phyloP scores from a whole-genome alignment of 371 early-diverging fungal species.

The Mucor racemosus region DNA sequence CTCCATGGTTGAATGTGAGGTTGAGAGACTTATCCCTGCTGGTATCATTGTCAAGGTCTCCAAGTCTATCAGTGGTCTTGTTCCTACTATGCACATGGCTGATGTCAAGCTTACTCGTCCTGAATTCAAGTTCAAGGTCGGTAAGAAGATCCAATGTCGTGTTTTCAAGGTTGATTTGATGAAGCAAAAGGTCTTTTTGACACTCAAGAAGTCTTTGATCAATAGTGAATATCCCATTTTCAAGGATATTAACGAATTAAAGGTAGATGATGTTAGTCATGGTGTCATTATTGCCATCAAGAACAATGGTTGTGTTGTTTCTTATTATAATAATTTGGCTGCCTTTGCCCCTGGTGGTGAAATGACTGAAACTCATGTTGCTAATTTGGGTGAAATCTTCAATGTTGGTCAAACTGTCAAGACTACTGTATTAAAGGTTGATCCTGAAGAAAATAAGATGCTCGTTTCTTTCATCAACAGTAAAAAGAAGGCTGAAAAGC shows the following conservation, averaged over 20 bases:
- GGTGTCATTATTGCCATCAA: constrained; percentile 70
- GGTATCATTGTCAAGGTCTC: constrained; percentile 74
- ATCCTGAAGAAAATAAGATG: constrained; percentile 47
- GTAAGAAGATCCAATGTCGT: constrained; percentile 68
- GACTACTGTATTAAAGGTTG: constrained; percentile 69
- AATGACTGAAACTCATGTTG: constrained; percentile 58
- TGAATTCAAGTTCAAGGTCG: constrained; percentile 79
- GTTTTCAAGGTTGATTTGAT: constrained; percentile 67
- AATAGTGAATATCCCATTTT: constrained; percentile 73
- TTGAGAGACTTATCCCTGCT: constrained; percentile 51
- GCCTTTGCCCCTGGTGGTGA: constrained; percentile 75
- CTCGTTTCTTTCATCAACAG: constrained; percentile 43
- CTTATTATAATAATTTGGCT: constrained; percentile 75
- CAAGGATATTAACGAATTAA: constrained; percentile 56
- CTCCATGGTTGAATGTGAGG: constrained; percentile 62
- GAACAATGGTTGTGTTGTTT: constrained; percentile 73
- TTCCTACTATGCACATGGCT: constrained; percentile 75
- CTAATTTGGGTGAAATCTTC: constrained; percentile 56
- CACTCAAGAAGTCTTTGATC: constrained; percentile 82
- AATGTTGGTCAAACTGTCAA: constrained; percentile 81
- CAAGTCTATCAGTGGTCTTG: constrained; percentile 71
- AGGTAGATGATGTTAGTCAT: constrained; percentile 63
- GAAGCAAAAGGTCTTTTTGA: constrained; percentile 66
- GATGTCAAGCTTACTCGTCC: constrained; percentile 78
- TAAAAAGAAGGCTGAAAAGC: constrained; percentile 39